Evolutionary conservation across 495 filamentous ascomycete species (phyloP), one percentile per base, ranked within the genome.

Genomic region (Penicillium paradoxum): DNA sequence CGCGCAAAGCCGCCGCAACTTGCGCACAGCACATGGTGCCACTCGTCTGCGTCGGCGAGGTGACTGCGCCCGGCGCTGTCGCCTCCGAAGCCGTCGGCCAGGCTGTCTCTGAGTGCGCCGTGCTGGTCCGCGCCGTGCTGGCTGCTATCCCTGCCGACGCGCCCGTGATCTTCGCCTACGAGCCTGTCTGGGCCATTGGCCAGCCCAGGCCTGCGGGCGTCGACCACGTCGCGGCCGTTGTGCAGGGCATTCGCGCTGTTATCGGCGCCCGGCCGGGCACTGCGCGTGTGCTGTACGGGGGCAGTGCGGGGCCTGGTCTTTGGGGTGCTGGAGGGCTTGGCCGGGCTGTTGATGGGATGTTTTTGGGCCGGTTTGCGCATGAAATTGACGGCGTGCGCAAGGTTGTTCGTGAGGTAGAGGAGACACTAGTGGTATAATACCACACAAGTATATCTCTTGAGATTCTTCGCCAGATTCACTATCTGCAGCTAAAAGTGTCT

Each of bases 121-220:
- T 70, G 15, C 86, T 91, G 54, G 75, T 93, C 13, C 72, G 73
- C 18, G 72, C 79, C 2, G 81, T 87, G 7, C 59, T 93, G 15
- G 68, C 68, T 13, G 79, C 73, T 0, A 69, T 91, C 19, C 76
- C 79, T 0, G 68, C 62, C 2, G 73, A 82, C 9, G 78, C 78
- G 1, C 81, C 90, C n/a, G 79, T 92, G 17, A 82, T 91, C 13
- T 76, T 93, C 34, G 90, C 89, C 3, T 95, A 95, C 64, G 90
- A 95, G 73, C 89, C 89, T 10, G 87, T 92, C 1, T 95, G 89
- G 89, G 89, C 89, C 0, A 95, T 95, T 68, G 89, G 89, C 3
- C 79, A 87, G 24, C 70, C 73, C 0, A 74, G 82, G 57, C 89
- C 89, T n/a, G 90, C 90, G 3, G 72, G 73, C 8, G 77, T 81